Percentiles rank a stretch among this genome's conserved stretches.
phyloP scores from a whole-genome alignment of 441 rosid genomes.

The Corymbia calophylla region DNA sequence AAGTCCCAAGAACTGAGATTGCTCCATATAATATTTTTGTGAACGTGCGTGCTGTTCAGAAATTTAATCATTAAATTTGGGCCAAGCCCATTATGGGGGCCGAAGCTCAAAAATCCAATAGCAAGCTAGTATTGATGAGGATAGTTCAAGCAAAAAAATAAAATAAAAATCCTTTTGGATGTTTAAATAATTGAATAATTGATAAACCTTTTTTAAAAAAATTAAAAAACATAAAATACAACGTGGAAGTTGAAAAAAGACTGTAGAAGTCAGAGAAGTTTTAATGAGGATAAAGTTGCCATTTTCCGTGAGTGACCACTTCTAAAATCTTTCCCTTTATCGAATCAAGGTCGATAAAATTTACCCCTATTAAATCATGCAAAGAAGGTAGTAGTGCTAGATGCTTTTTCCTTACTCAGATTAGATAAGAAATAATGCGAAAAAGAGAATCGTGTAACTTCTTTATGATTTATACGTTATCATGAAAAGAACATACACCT shows the following conservation, averaged over 20 bases:
- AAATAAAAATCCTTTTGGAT: neutral
- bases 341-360: neutral
- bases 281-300: neutral
- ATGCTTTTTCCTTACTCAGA: neutral
- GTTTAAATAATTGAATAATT: neutral
- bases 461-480: neutral
- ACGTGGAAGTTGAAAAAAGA: neutral
- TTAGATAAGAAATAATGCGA: neutral
- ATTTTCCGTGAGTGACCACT: neutral
- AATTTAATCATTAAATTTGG: neutral
- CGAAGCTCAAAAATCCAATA: neutral
- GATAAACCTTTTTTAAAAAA: neutral
- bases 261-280: neutral
- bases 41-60: neutral
- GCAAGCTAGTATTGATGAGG: neutral
- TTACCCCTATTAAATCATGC: neutral
- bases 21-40: too few species aligned
- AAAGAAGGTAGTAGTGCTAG: neutral
- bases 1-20: fast-evolving
- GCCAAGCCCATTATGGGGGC: neutral
- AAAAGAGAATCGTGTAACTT: neutral
- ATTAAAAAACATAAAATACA: neutral
- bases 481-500: neutral
- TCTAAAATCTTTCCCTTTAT: neutral
- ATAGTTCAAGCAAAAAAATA: neutral